Evolutionary conservation across 2,329 filamentous ascomycete species (phyloP).

Genomic region (Aspergillus eucalypticola): DNA sequence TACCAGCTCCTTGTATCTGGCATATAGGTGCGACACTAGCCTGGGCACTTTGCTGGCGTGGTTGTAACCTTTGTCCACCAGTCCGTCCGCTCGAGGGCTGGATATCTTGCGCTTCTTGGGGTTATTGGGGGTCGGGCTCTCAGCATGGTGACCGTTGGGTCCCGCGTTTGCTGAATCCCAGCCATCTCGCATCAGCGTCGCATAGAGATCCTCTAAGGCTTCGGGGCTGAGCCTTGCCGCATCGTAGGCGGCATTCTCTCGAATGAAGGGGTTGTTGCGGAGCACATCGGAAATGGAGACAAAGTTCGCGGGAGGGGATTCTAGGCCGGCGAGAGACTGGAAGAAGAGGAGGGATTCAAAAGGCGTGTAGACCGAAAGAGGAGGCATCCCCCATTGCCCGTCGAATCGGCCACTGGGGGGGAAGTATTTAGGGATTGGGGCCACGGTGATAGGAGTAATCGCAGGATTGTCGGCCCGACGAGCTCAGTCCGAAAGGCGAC

Average conservation of each 20-base stretch:
- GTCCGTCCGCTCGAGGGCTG: constrained; percentile 62
- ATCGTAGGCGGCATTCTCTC: constrained; percentile 70
- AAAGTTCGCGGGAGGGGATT: constrained; percentile 67
- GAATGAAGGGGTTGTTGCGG: constrained; percentile 71
- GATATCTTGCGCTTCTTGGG: constrained; percentile 75
- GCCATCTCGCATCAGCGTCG: constrained; percentile 74
- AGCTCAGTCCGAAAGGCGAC: constrained; percentile 10
- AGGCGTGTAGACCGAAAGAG: constrained; percentile 69
- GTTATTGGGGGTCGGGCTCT: constrained; percentile 43
- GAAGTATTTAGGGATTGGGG: constrained; percentile 36
- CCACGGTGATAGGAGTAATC: constrained; percentile 33
- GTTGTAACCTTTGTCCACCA: constrained; percentile 63
- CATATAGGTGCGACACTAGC: constrained; percentile 73
- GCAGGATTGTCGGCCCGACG: constrained; percentile 12
- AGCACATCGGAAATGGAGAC: constrained; percentile 71
- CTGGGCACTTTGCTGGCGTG: constrained; percentile 68
- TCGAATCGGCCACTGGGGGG: constrained; percentile 40
- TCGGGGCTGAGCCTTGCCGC: constrained; percentile 72
- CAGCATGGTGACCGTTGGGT: constrained; percentile 26
- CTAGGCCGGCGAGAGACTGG: constrained; percentile 71
- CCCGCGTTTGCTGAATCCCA: constrained; percentile 47
- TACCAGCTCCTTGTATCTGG: constrained; percentile 68
- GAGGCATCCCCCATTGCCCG: constrained; percentile 57
- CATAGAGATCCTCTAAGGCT: constrained; percentile 75
- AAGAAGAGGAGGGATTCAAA: constrained; percentile 86